These are phyloP conservation scores for Boletus smithii DNA, from an alignment of 1,284 basidiomycete genomes.

Conservation along the genomic window DNA sequence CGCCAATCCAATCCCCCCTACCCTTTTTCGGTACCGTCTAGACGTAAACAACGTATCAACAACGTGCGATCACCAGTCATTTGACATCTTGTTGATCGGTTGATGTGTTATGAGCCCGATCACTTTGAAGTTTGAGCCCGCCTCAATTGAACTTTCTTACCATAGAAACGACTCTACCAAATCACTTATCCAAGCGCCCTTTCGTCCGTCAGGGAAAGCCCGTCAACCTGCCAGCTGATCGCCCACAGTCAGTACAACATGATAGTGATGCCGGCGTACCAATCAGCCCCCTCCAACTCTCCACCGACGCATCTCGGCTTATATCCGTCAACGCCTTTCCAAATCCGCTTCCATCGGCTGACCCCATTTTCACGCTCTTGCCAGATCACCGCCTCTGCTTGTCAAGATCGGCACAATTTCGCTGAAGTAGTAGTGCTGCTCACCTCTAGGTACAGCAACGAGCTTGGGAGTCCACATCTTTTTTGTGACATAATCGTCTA, in stretches of 20 bases:
- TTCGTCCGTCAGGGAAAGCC: too few species aligned
- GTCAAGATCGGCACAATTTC: slow-evolving; percentile 9
- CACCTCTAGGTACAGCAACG: too few species aligned
- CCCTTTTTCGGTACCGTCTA: slow-evolving; percentile 35
- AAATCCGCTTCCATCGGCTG: slow-evolving; percentile 13
- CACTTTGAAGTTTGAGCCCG: too few species aligned
- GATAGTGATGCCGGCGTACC: too few species aligned
- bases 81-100: slow-evolving; percentile 27
- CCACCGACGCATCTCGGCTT: too few species aligned
- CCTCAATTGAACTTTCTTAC: slow-evolving; percentile 25
- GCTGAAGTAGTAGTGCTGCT: too few species aligned
- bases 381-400: too few species aligned
- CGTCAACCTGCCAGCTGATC: too few species aligned
- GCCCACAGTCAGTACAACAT: too few species aligned
- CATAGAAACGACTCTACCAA: slow-evolving; percentile 29
- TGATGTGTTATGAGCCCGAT: slow-evolving; percentile 20
- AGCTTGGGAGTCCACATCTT: too few species aligned
- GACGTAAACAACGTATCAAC: slow-evolving; percentile 31
- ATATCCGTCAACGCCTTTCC: slow-evolving; percentile 7
- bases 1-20: slow-evolving; percentile 17
- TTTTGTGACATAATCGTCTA: slow-evolving; percentile 32
- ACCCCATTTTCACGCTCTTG: slow-evolving; percentile 18
- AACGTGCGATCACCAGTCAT: slow-evolving; percentile 28
- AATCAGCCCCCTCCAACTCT: too few species aligned
- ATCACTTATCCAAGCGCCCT: too few species aligned